Conservation (phyloP, 257 asterid species). For the Primulina tabacum region DNA sequence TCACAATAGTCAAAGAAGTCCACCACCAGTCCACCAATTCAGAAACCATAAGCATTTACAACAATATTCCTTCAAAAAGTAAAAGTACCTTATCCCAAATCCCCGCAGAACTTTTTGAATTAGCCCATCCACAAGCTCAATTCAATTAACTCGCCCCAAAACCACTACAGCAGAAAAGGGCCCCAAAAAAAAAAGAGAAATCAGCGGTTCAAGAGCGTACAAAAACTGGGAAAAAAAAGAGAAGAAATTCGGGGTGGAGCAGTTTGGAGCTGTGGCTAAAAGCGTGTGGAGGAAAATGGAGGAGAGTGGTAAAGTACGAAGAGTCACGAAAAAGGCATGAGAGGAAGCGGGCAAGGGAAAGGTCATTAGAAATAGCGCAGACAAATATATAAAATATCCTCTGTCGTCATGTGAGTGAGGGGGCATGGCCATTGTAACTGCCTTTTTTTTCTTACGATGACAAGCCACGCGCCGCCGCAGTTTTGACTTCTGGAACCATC, state of each 20-base stretch:
- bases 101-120: not conserved
- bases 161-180: not conserved
- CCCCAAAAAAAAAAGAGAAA: too few species aligned
- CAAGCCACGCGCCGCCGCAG: too few species aligned
- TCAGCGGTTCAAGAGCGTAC: too few species aligned
- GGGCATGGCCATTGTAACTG: too few species aligned
- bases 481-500: not conserved
- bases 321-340: not conserved
- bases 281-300: not conserved
- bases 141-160: not conserved
- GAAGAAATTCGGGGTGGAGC: not conserved
- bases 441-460: too few species aligned
- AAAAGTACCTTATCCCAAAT: not conserved
- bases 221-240: not conserved
- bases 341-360: not conserved
- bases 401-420: too few species aligned
- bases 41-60: not conserved
- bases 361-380: not conserved
- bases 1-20: not conserved
- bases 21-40: not conserved
- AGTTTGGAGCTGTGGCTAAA: not conserved
- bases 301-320: not conserved
- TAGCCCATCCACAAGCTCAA: not conserved
- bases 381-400: too few species aligned
- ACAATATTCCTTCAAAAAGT: not conserved